phyloP scores from a whole-genome alignment of 2,329 filamentous ascomycete species.

The Aspergillus bombycis region DNA sequence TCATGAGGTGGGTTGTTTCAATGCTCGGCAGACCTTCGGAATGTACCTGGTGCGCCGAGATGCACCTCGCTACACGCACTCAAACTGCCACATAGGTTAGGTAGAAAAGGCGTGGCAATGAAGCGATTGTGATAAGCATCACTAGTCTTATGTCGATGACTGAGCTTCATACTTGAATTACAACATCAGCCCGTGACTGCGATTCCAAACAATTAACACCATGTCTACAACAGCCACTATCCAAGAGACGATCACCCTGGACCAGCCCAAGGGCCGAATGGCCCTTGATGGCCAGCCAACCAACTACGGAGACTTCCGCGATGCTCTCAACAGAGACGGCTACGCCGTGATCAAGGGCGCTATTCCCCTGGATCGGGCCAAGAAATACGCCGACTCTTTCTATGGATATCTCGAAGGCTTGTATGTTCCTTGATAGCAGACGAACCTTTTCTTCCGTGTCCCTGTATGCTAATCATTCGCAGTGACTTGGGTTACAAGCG shows the following conservation, averaged over 20 bases:
- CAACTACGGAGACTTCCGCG: conserved; percentile 27
- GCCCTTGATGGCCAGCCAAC: conserved; percentile 23
- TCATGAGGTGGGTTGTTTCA: background rate
- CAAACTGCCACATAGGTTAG: background rate
- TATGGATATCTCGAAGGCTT: conserved; percentile 28
- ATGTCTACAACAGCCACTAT: conserved; percentile 24
- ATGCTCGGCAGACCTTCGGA: background rate
- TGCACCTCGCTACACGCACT: background rate
- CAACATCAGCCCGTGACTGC: background rate
- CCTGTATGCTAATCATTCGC: background rate
- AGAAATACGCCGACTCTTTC: conserved; percentile 30
- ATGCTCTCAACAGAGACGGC: conserved; percentile 42
- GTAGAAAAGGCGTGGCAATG: background rate
- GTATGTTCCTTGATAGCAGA: conserved; percentile 18
- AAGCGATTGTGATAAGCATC: background rate
- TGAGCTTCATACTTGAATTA: background rate
- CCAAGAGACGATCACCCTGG: background rate
- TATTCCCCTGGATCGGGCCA: conserved; percentile 46
- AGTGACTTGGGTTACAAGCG: conserved; percentile 42
- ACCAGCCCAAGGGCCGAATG: conserved; percentile 20
- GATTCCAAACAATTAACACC: background rate
- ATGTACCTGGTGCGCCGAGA: background rate
- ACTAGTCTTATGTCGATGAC: background rate
- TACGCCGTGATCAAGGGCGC: conserved; percentile 53
- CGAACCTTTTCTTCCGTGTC: background rate